Evolutionary conservation across 2,329 filamentous ascomycete species (phyloP), one percentile per base, ranked within the genome.

Genomic region (Fusarium robinianum): DNA sequence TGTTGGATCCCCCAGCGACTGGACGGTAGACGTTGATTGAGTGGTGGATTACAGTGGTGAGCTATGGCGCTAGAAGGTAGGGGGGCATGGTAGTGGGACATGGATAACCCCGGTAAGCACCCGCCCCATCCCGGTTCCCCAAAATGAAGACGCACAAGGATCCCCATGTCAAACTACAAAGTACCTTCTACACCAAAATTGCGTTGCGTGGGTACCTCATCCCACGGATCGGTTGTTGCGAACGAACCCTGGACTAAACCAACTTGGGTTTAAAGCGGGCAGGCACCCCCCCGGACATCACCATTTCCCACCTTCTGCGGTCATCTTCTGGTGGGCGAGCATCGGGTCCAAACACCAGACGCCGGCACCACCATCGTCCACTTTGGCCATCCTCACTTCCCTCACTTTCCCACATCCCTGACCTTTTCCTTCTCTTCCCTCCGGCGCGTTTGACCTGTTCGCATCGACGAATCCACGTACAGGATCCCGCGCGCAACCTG

Each of bases 51-150:
- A n/a, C n/a, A n/a, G n/a, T 16, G 38, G 34, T 34, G 35, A 17
- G 35, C 18, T 31, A 45, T 45, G 32, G 40, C 57, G 53, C 50
- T 50, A 50, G 25, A 33, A 43, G 51, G 24, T 26, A 45, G 25
- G 19, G 31, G 5, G 14, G 25, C 21, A 25, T 21, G 19, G 14
- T 26, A 37, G 19, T 34, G 45, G 29, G 48, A 15, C 41, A 43
- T 21, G 45, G 41, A n/a, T 11, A 19, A 38, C 51, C 56, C 57
- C 23, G 44, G 34, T 29, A 51, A 44, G 50, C 51, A 51, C 48
- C 56, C 54, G 56, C 36, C 45, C 14, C 15, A 54, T 40, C 62
- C 62, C 46, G 59, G 62, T 59, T 60, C 49, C 54, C 49, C 60
- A 60, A 64, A 49, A 63, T 63, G 62, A 58, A 55, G 40, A 55